Base-by-base conservation (phyloP, 371 early-diverging fungal genomes). In the Mucor lusitanicus region DNA sequence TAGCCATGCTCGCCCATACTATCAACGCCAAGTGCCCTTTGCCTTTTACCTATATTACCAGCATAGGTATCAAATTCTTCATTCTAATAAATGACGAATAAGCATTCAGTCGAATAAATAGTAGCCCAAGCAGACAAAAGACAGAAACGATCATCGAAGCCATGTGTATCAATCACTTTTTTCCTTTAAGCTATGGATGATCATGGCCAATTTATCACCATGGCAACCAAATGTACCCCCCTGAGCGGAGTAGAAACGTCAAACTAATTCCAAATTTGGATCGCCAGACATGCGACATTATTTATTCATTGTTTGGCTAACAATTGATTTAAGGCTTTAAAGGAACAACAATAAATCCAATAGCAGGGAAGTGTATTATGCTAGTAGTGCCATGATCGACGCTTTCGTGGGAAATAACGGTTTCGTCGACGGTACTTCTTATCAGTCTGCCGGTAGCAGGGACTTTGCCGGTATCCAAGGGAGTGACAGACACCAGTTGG, bases 381-480 rank as follows among this genome's bases (percentile, higher is more conserved):
- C 61, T 44, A 17, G 42, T 59, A 28, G 66, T 57, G 6, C 39
- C 56, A 53, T 55, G 48, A 19, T 56, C 59, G 9, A 42, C 59
- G 17, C 71, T 63, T 4, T 68, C 68, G 25, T 75, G 79, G 15
- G 69, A 62, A 35, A 86, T 69, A 1, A 72, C 75, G 13, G 82
- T 71, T 13, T 73, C 65, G 13, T 69, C 44, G 8, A 17, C 15
- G 1, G 78, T 71, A n/a, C 81, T 71, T 33, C 61, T 65, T 0
- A 85, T 71, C 32, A 87, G 65, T n/a, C 58, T 65, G 8, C 87
- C 86, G 12, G 35, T 53, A 6, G 79, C 73, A 25, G 82, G 84
- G 13, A 80, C 67, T 33, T 76, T 79, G 19, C 85, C 87, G 23
- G 78, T 78, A 57, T 88, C 88, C 23, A 75, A 69, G 1, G 87